Percentiles rank a stretch among this genome's conserved stretches.
phyloP scores from a whole-genome alignment of 495 filamentous ascomycete species.

The Patellaria atrata region DNA sequence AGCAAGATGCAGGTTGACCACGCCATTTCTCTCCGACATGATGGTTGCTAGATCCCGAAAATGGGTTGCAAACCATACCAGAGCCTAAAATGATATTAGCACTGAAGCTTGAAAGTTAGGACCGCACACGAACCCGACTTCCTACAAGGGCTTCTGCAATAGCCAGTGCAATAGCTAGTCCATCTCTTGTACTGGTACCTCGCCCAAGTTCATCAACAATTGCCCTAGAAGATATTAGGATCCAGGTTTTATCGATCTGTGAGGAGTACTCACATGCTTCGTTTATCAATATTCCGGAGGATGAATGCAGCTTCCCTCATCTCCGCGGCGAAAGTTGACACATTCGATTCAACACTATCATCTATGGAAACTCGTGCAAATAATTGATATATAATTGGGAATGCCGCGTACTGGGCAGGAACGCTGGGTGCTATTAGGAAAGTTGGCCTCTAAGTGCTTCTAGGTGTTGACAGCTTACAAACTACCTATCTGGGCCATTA shows the following conservation, averaged over 20 bases:
- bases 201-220: slow-evolving; percentile 90
- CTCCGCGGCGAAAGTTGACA: slow-evolving; percentile 85
- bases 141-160: slow-evolving; percentile 76
- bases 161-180: slow-evolving; percentile 74
- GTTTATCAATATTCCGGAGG: slow-evolving; percentile 56
- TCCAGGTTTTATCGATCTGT: background rate
- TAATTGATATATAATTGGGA: slow-evolving; percentile 67
- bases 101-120: background rate
- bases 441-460: background rate
- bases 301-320: slow-evolving; percentile 96
- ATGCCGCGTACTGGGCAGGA: slow-evolving; percentile 67
- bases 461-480: slow-evolving; percentile 34
- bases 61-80: slow-evolving; percentile 89
- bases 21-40: slow-evolving; percentile 54
- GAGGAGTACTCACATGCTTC: slow-evolving; percentile 39
- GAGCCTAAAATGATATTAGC: slow-evolving; percentile 25
- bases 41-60: slow-evolving; percentile 72
- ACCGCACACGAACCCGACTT: slow-evolving; percentile 30
- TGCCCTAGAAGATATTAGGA: slow-evolving; percentile 27
- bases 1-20: slow-evolving; percentile 67
- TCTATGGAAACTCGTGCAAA: slow-evolving; percentile 79
- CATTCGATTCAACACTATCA: slow-evolving; percentile 79
- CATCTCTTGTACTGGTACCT: slow-evolving; percentile 81
- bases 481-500: slow-evolving; percentile 89
- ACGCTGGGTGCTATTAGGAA: slow-evolving; percentile 29